phyloP scores from a whole-genome alignment of 108 stramenopile species.

The Cylindrotheca closterium region DNA sequence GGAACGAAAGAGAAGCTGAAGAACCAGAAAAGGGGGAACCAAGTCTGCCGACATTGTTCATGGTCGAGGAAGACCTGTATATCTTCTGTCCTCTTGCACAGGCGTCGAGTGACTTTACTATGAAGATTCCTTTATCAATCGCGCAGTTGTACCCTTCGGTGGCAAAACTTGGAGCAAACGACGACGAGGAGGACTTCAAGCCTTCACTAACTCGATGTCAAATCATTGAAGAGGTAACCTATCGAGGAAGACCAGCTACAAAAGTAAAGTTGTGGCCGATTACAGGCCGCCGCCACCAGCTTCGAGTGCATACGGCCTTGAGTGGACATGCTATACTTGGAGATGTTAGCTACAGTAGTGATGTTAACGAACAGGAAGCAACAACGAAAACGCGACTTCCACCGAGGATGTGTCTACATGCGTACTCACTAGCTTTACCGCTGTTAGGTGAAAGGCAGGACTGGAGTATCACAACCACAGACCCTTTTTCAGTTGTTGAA shows the following conservation, averaged over 20 bases:
- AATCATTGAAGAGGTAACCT: slow-evolving; percentile 41
- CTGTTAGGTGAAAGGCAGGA: slow-evolving; percentile 1
- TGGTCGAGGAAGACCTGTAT: slow-evolving; percentile 21
- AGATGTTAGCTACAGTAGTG: slow-evolving; percentile 76
- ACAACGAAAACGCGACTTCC: background rate
- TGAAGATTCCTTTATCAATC: slow-evolving; percentile 37
- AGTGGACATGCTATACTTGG: slow-evolving; percentile 91
- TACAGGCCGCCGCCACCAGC: slow-evolving; percentile 93
- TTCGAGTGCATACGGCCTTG: slow-evolving; percentile 83
- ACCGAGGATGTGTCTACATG: slow-evolving; percentile 86
- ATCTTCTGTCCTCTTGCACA: slow-evolving; percentile 53
- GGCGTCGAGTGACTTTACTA: slow-evolving; percentile 39
- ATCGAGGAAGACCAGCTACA: slow-evolving; percentile 45
- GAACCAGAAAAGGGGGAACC: background rate
- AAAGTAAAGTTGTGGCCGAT: slow-evolving; percentile 76
- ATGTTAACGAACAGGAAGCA: background rate
- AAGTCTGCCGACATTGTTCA: slow-evolving; percentile 35
- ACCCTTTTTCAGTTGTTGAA: slow-evolving; percentile 5
- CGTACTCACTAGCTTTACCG: slow-evolving; percentile 44
- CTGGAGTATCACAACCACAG: background rate
- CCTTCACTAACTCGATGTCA: slow-evolving; percentile 74
- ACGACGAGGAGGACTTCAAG: slow-evolving; percentile 44
- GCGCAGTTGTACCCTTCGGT: slow-evolving; percentile 16
- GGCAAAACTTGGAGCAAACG: background rate
- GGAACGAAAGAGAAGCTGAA: slow-evolving; percentile 14